Base-by-base conservation (phyloP, 2,329 filamentous ascomycete genomes). In the Fusarium nodosum region DNA sequence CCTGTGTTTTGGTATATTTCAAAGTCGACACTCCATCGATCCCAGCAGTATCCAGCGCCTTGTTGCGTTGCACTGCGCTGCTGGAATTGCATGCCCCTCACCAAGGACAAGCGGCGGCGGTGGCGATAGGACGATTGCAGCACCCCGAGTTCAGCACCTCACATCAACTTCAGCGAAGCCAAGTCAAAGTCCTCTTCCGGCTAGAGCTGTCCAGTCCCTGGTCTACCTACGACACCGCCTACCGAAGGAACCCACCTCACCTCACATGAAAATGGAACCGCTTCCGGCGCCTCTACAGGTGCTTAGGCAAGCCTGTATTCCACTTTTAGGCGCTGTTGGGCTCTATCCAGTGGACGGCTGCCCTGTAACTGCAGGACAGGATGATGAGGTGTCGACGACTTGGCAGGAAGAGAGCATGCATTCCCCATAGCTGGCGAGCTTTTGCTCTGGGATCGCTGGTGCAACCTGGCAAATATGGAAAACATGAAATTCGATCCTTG, bases 171-270 rank as follows among this genome's bases (percentile, higher is more conserved):
- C 69, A 64, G 63, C 50, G 47, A 51, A 51, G 18, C 33, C 47
- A 64, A 72, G 68, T 68, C 69, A 73, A 73, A 54, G 45, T 68
- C 68, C 66, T 64, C 31, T 75, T 70, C 67, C 57, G 69, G 73
- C 69, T 72, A 74, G 61, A 69, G 55, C 65, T 71, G 59, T 67
- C 59, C 55, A 62, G 60, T 64, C 65, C 64, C 47, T 33, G 47
- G 47, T 53, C 62, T 41, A 34, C 64, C 62, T 34, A 39, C 64
- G 63, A 74, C 71, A 73, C 71, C 66, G 72, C 72, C 64, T 55
- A 46, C 61, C 45, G 46, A 69, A 66, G 50, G 66, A 69, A 63
- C 62, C 66, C 66, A 66, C 67, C 63, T 60, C 60, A 59, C 36
- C 60, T 64, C 51, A 64, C 62, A 65, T 60, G 60, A 44, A 65